A percentile compares a stretch with the other conserved stretches of the same genome.
Conservation (phyloP, 306 rosid species). For the Nissolia schottii region DNA sequence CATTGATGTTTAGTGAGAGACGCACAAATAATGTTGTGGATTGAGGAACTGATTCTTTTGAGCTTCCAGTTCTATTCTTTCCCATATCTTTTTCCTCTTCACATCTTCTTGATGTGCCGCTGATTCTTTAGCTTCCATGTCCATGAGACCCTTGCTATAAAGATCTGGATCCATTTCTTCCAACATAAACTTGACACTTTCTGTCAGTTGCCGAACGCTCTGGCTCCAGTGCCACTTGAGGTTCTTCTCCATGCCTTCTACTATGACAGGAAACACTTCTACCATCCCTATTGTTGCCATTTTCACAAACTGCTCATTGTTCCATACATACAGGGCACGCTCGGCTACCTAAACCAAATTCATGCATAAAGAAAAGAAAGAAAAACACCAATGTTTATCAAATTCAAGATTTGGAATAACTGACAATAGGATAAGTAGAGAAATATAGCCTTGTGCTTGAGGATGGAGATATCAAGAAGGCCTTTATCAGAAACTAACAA, state of each 20-base stretch:
- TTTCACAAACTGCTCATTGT: slow-evolving; percentile 77
- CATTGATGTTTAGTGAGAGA: slow-evolving; percentile 29
- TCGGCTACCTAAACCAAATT: slow-evolving; percentile 62
- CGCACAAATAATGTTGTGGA: slow-evolving; percentile 42
- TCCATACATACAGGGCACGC: slow-evolving; percentile 81
- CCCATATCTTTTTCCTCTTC: slow-evolving; percentile 59
- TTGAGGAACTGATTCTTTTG: slow-evolving; percentile 33
- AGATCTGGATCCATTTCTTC: slow-evolving; percentile 68
- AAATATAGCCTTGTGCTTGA: not conserved
- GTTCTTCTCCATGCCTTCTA: slow-evolving; percentile 71
- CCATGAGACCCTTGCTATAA: slow-evolving; percentile 51
- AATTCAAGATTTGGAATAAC: not conserved
- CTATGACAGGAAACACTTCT: slow-evolving; percentile 64
- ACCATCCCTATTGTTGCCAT: slow-evolving; percentile 58
- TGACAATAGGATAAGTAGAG: not conserved
- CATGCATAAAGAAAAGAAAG: not conserved
- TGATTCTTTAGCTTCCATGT: slow-evolving; percentile 39
- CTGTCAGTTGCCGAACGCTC: slow-evolving; percentile 56
- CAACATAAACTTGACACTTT: slow-evolving; percentile 60
- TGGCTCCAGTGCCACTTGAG: slow-evolving; percentile 78
- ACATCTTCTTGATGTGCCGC: slow-evolving; percentile 40
- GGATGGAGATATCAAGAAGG: not conserved
- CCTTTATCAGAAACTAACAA: too few relatives aligned
- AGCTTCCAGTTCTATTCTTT: slow-evolving; percentile 54
- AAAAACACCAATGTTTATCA: not conserved